Conservation (phyloP, 495 filamentous ascomycete species). For the Chaetomium cochliodes region DNA sequence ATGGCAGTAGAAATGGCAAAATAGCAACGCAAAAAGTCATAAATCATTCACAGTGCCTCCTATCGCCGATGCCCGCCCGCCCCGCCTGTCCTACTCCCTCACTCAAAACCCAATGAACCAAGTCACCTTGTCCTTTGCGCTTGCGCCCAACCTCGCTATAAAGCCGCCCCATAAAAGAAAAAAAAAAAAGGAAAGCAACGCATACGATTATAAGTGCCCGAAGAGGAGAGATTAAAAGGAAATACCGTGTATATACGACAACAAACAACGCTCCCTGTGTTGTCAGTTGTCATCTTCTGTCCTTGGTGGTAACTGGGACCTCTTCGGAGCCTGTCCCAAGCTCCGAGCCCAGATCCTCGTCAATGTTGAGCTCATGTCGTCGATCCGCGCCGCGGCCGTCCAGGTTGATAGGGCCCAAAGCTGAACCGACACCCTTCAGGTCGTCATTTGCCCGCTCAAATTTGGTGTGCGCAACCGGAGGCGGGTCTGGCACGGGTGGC, state of each 20-base stretch:
- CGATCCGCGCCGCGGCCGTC: constrained; percentile 1
- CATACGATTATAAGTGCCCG: not conserved
- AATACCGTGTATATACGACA: constrained; percentile 3
- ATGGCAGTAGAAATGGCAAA: not conserved
- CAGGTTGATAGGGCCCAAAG: constrained; percentile 2
- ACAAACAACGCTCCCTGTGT: not conserved
- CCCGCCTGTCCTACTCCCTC: not conserved
- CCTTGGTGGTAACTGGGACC: too few species aligned
- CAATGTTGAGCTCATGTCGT: not conserved
- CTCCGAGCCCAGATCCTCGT: constrained; percentile 2
- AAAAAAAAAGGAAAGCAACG: not conserved
- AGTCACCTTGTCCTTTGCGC: not conserved
- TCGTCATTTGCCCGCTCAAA: constrained; percentile 13
- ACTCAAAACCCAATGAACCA: not conserved
- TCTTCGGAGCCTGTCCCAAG: not conserved
- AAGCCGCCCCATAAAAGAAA: not conserved
- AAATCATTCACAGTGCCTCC: constrained; percentile 18
- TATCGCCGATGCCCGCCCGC: not conserved
- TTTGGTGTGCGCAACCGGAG: not conserved
- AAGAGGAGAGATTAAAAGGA: constrained; percentile 11
- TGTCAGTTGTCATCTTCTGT: not conserved
- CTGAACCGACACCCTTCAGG: constrained; percentile 30
- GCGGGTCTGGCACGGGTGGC: not conserved
- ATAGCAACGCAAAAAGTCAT: constrained; percentile 8
- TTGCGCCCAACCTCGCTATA: constrained; percentile 6